Percentiles rank a stretch among this genome's conserved stretches.
Conservation (phyloP, 2,329 filamentous ascomycete genomes). For the Penicillium sp. region DNA sequence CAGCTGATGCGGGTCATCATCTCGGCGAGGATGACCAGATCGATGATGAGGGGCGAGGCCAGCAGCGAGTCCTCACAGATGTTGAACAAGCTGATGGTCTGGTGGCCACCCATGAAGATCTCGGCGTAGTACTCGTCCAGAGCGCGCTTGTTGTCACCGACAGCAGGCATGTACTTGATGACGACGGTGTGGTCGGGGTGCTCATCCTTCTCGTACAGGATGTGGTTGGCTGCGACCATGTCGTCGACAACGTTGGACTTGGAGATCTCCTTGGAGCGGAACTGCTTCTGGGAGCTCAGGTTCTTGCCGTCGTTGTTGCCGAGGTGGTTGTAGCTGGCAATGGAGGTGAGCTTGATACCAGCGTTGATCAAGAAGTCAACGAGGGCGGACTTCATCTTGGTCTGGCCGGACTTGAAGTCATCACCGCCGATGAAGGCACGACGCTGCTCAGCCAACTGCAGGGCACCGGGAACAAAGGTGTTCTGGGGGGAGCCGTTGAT, state of each 20-base stretch:
- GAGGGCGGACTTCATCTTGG: constrained; percentile 99
- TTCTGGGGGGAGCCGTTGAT: constrained; percentile 99
- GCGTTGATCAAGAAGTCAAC: constrained; percentile 99
- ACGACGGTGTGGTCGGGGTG: constrained; percentile 98
- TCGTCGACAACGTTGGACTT: constrained; percentile 99
- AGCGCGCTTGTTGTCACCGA: constrained; percentile 98
- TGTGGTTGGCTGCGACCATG: constrained; percentile 94
- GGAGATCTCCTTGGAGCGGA: constrained; percentile 99
- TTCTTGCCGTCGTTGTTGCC: constrained; percentile 99
- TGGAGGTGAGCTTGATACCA: constrained; percentile 97
- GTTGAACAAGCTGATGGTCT: constrained; percentile 98
- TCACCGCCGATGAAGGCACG: constrained; percentile 92
- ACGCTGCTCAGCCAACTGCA: constrained; percentile 85
- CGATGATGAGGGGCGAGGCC: constrained; percentile 94
- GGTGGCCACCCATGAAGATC: constrained; percentile 98
- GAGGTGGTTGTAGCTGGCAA: constrained; percentile 98
- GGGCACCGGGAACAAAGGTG: constrained; percentile 92
- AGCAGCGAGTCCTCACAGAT: constrained; percentile 98
- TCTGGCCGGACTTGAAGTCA: constrained; percentile 99
- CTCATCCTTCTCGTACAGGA: constrained; percentile 88
- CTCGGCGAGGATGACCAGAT: constrained; percentile 88
- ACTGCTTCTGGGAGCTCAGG: constrained; percentile 94
- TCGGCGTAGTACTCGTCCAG: constrained; percentile 99
- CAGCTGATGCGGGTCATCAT: constrained; percentile 99
- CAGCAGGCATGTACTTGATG: constrained; percentile 99